These are phyloP conservation scores for Didymellaceae sp. DNA, from an alignment of 2,329 filamentous ascomycete genomes.

Conservation along the genomic window DNA sequence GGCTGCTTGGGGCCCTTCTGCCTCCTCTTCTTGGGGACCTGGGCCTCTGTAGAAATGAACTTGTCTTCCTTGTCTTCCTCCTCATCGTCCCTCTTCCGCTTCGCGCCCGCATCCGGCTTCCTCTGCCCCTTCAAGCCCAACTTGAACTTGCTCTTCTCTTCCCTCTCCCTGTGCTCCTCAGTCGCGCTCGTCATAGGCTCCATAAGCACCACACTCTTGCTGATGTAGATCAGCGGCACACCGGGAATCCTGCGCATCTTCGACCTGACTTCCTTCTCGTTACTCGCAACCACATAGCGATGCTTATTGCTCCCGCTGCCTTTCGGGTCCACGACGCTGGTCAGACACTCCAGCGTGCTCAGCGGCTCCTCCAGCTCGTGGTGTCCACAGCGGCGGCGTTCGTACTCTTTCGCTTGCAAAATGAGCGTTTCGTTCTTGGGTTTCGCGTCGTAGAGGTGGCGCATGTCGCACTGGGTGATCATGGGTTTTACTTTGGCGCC, in stretches of 20 bases:
- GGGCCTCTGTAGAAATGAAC: conserved; percentile 30
- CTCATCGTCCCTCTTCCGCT: conserved; percentile 55
- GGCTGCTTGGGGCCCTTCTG: conserved; percentile 69
- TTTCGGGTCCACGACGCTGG: conserved; percentile 80
- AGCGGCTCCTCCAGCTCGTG: conserved; percentile 76
- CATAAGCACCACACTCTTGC: conserved; percentile 78
- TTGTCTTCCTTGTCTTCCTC: conserved; percentile 51
- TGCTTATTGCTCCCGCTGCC: conserved; percentile 74
- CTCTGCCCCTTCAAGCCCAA: conserved; percentile 65
- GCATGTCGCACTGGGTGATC: conserved; percentile 82
- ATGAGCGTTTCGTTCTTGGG: conserved; percentile 66
- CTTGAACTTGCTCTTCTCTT: conserved; percentile 78
- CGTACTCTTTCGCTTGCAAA: conserved; percentile 74
- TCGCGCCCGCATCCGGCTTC: conserved; percentile 36
- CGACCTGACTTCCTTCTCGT: conserved; percentile 69
- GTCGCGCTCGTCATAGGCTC: conserved; percentile 77
- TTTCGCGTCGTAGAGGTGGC: conserved; percentile 73
- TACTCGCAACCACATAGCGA: conserved; percentile 78
- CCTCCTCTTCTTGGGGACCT: conserved; percentile 57
- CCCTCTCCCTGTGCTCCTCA: conserved; percentile 66
- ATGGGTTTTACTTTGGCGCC: conserved; percentile 87
- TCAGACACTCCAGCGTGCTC: conserved; percentile 72
- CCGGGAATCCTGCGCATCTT: conserved; percentile 71
- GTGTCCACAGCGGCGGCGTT: conserved; percentile 80
- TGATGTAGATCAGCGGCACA: conserved; percentile 79